Evolutionary conservation across 805 yeast genomes (phyloP).

Genomic region (Saturnispora hagleri): DNA sequence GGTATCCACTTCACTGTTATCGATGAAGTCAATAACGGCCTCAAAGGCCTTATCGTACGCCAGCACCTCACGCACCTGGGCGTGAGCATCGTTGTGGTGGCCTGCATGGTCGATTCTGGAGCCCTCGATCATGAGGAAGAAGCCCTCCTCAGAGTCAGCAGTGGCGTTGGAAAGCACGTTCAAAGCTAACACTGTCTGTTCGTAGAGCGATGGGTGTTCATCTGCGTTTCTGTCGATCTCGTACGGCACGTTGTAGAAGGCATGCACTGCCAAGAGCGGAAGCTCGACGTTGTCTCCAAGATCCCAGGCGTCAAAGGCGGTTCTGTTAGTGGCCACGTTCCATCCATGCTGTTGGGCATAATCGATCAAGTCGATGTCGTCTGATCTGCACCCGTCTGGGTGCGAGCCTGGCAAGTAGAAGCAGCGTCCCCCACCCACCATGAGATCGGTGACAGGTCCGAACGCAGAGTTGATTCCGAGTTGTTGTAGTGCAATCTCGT

Average conservation of each 20-base stretch:
- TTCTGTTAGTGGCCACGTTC: constrained; percentile 52
- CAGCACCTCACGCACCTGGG: constrained; percentile 83
- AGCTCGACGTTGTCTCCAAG: constrained; percentile 55
- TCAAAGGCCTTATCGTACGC: constrained; percentile 79
- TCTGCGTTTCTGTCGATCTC: constrained; percentile 63
- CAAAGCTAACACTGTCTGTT: constrained; percentile 68
- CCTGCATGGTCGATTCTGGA: constrained; percentile 95
- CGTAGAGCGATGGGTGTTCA: constrained; percentile 68
- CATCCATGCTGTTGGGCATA: constrained; percentile 56
- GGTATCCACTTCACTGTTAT: constrained; percentile 63
- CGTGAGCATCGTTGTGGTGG: constrained; percentile 88
- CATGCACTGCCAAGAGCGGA: constrained; percentile 72
- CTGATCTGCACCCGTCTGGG: constrained; percentile 61
- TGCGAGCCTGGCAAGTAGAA: constrained; percentile 53
- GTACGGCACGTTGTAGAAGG: constrained; percentile 72
- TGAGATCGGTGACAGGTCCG: constrained; percentile 72
- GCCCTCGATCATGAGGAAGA: constrained; percentile 82
- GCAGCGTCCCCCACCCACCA: constrained; percentile 88
- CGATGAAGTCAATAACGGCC: constrained; percentile 64
- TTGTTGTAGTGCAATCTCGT: constrained; percentile 80
- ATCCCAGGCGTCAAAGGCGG: constrained; percentile 47
- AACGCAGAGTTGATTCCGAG: constrained; percentile 65
- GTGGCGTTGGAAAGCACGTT: constrained; percentile 60
- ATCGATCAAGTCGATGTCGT: constrained; percentile 55
- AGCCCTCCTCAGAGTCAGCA: constrained; percentile 67